Percentiles rank a stretch among this genome's conserved stretches.
phyloP scores from a whole-genome alignment of 1,284 basidiomycete genomes.

The Leccinum pachyderme region DNA sequence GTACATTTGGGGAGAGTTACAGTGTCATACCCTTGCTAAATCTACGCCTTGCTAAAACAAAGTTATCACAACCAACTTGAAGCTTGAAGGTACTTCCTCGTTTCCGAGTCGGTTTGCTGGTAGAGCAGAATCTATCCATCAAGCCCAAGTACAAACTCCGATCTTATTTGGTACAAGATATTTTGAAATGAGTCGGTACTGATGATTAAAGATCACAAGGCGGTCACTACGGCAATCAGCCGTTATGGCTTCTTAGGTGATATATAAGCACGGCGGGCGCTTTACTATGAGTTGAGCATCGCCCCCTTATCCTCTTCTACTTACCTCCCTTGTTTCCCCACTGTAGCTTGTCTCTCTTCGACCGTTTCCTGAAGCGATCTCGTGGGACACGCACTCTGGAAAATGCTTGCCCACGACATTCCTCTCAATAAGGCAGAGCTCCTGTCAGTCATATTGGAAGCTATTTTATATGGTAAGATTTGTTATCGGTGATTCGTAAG shows the following conservation, averaged over 20 bases:
- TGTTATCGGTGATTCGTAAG: not conserved
- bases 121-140: not conserved
- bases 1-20: no score
- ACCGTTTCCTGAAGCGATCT: not conserved
- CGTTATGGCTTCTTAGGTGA: not conserved
- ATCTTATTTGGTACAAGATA: not conserved
- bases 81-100: not conserved
- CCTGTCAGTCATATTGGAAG: slow-evolving; percentile 20
- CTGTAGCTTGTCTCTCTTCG: not conserved
- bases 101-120: not conserved
- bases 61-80: not conserved
- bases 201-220: not conserved
- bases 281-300: not conserved
- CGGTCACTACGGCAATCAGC: not conserved
- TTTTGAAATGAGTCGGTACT: not conserved
- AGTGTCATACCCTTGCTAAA: not conserved
- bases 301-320: not conserved
- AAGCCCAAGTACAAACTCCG: not conserved
- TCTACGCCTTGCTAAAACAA: not conserved
- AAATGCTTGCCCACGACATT: not conserved
- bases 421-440: slow-evolving; percentile 23
- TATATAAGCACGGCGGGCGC: not conserved
- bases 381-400: not conserved
- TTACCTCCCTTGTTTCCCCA: not conserved
- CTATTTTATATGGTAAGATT: slow-evolving; percentile 21